phyloP scores from a whole-genome alignment of 177 flowering plant genomes.

The Vitis hybrid region DNA sequence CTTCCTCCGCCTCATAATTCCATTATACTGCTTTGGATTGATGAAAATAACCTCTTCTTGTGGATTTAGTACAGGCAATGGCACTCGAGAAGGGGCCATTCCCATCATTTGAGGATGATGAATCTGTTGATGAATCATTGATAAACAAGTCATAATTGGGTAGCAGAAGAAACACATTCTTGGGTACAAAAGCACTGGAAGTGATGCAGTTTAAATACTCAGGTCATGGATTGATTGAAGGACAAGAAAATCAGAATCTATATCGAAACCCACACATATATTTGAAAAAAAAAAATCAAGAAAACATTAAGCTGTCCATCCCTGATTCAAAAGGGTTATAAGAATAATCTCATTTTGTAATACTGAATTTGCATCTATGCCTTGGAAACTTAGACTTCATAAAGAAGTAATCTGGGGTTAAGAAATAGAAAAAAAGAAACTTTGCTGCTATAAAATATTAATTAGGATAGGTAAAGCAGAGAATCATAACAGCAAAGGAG shows the following conservation, averaged over 20 bases:
- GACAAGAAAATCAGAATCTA: conserved; percentile 11
- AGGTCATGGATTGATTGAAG: neutral
- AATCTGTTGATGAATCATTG: conserved; percentile 33
- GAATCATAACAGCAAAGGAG: conserved; percentile 18
- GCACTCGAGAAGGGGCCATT: conserved; percentile 50
- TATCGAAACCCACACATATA: conserved; percentile 7
- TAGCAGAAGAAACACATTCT: conserved; percentile 7
- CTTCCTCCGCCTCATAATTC: conserved; percentile 70
- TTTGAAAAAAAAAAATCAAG: conserved; percentile 1
- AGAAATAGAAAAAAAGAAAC: neutral
- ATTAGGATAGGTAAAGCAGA: conserved; percentile 2
- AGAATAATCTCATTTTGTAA: conserved; percentile 4
- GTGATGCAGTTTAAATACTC: neutral
- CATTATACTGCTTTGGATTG: conserved; percentile 74
- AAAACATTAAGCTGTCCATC: neutral
- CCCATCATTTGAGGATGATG: conserved; percentile 49
- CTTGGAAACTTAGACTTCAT: conserved; percentile 3
- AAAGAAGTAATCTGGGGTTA: neutral
- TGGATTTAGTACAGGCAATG: conserved; percentile 55
- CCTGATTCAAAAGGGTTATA: neutral
- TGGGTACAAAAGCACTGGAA: neutral
- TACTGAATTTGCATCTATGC: conserved; percentile 6
- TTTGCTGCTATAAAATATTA: neutral
- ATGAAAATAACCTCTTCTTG: conserved; percentile 69
- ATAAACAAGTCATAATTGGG: conserved; percentile 2